A percentile compares a stretch with the other conserved stretches of the same genome.
Evolutionary conservation across 768 basidiomycete species (phyloP).

Genomic region (Russula earlei): DNA sequence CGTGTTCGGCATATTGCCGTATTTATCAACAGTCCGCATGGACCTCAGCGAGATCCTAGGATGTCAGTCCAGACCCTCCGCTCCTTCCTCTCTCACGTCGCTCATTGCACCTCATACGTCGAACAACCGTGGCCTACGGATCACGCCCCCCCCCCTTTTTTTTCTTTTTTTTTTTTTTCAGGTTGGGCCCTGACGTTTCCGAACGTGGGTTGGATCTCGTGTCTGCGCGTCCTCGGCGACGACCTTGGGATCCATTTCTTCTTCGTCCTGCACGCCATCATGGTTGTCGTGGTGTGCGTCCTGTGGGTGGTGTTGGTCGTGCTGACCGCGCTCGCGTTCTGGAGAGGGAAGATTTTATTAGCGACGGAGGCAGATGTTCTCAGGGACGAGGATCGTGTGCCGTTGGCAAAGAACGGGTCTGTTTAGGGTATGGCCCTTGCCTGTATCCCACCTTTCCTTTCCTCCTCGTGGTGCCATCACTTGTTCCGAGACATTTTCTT

Average conservation of each 20-base stretch:
- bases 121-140: too few species aligned
- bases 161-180: constrained; percentile 8
- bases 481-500: not conserved
- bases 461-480: too few species aligned
- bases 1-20: constrained; percentile 35
- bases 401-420: not conserved
- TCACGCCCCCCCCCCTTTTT: not conserved
- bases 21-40: constrained; percentile 42
- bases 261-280: constrained; percentile 31
- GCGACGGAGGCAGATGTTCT: constrained; percentile 35
- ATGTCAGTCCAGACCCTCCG: constrained; percentile 27
- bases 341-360: constrained; percentile 35
- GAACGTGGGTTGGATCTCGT: constrained; percentile 40
- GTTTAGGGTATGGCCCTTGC: not conserved
- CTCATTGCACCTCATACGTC: not conserved
- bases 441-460: not conserved
- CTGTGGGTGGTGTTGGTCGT: constrained; percentile 35
- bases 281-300: constrained; percentile 32
- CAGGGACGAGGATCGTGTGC: constrained; percentile 25
- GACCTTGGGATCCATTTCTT: constrained; percentile 35
- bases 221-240: constrained; percentile 33
- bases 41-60: constrained; percentile 38
- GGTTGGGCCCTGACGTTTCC: constrained; percentile 42
- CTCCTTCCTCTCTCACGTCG: not conserved
- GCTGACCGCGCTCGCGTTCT: constrained; percentile 34